Percentiles rank a stretch among this genome's conserved stretches.
These are phyloP conservation scores for Tolypocladium ovalisporum DNA, from an alignment of 2,329 filamentous ascomycete species.

Conservation along the genomic window DNA sequence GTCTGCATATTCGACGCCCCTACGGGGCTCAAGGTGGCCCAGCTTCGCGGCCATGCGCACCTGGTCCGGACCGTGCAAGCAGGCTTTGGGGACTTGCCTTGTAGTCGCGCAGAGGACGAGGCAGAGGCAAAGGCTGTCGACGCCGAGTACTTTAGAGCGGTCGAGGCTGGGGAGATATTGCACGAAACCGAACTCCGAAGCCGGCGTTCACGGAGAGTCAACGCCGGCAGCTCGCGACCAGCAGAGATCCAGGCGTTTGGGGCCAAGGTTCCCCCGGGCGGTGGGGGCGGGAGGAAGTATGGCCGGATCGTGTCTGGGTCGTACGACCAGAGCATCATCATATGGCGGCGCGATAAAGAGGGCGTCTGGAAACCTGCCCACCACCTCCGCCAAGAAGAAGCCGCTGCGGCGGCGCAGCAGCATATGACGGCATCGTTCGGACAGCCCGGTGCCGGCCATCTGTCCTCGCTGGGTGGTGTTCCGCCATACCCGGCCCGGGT, in stretches of 20 bases:
- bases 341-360: constrained; percentile 81
- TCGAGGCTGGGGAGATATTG: constrained; percentile 38
- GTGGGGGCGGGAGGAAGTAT: constrained; percentile 80
- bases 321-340: constrained; percentile 90
- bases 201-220: constrained; percentile 34
- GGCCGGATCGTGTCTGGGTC: constrained; percentile 94
- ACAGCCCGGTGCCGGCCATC: neutral
- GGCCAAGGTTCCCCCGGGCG: constrained; percentile 80
- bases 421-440: constrained; percentile 6
- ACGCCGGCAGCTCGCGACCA: constrained; percentile 64
- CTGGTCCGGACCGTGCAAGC: constrained; percentile 92
- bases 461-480: neutral
- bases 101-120: constrained; percentile 64
- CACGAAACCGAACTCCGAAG: constrained; percentile 20
- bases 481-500: neutral
- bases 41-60: constrained; percentile 68
- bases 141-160: constrained; percentile 54
- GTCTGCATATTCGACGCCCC: constrained; percentile 88
- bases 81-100: constrained; percentile 80
- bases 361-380: constrained; percentile 77
- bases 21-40: constrained; percentile 81
- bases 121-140: constrained; percentile 65
- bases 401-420: constrained; percentile 38
- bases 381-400: constrained; percentile 64
- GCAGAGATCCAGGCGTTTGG: constrained; percentile 70